A percentile compares a stretch with the other conserved stretches of the same genome.
phyloP scores from a whole-genome alignment of 2,329 filamentous ascomycete species.

The Botrytis sinoallii region DNA sequence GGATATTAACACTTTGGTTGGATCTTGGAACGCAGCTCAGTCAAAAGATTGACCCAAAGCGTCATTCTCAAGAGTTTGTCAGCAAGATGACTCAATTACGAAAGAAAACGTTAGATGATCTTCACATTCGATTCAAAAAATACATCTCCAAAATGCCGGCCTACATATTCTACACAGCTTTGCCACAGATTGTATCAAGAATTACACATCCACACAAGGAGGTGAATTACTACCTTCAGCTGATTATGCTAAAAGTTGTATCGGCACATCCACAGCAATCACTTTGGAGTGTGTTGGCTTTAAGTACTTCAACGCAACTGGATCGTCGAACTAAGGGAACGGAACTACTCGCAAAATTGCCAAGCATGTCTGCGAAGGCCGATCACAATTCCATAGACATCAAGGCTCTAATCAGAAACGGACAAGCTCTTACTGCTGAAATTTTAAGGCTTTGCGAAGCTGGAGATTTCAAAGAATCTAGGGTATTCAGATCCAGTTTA shows the following conservation, averaged over 20 bases:
- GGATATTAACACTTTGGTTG: constrained; percentile 89
- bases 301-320: constrained; percentile 74
- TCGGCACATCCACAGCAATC: constrained; percentile 85
- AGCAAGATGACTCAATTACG: constrained; percentile 53
- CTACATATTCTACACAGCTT: constrained; percentile 75
- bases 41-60: constrained; percentile 51
- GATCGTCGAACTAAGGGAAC: constrained; percentile 59
- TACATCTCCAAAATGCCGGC: constrained; percentile 70
- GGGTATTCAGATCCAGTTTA: constrained; percentile 67
- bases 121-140: constrained; percentile 76
- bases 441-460: constrained; percentile 77
- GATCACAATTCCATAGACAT: constrained; percentile 58
- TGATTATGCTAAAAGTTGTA: constrained; percentile 84
- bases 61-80: constrained; percentile 47
- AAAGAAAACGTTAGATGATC: constrained; percentile 61
- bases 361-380: constrained; percentile 47
- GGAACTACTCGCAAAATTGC: constrained; percentile 51
- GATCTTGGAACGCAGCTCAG: constrained; percentile 79
- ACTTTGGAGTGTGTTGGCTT: constrained; percentile 84
- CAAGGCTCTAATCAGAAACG: constrained; percentile 68
- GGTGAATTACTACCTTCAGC: constrained; percentile 73
- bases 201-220: constrained; percentile 81
- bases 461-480: constrained; percentile 67
- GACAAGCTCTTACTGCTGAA: constrained; percentile 80
- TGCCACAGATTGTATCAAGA: constrained; percentile 93